Conservation (phyloP, 768 basidiomycete genomes). For the Glaciozyma antarctica region DNA sequence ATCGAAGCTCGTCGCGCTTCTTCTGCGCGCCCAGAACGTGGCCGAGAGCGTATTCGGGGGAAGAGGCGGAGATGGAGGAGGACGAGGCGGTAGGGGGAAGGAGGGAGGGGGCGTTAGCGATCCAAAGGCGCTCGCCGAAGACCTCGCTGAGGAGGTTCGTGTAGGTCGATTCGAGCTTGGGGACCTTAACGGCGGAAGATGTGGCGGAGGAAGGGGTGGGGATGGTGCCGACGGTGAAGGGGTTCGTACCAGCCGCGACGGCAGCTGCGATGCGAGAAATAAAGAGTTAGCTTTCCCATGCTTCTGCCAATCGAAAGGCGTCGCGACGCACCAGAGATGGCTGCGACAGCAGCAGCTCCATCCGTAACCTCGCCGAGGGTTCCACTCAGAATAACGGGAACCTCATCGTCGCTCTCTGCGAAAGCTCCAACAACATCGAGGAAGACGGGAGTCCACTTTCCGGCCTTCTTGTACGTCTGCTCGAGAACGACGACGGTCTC, state of each 20-base stretch:
- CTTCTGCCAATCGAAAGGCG: slow-evolving; percentile 12
- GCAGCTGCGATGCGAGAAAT: slow-evolving; percentile 4
- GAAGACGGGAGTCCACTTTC: slow-evolving; percentile 79
- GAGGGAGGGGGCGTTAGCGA: slow-evolving; percentile 69
- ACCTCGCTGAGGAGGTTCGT: slow-evolving; percentile 75
- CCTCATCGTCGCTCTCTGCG: slow-evolving; percentile 48
- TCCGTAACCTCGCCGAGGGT: slow-evolving; percentile 49
- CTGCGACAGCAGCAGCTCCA: slow-evolving; percentile 37
- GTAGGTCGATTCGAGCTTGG: slow-evolving; percentile 83
- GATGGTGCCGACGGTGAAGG: slow-evolving; percentile 43
- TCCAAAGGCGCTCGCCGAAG: slow-evolving; percentile 66
- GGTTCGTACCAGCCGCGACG: slow-evolving; percentile 34
- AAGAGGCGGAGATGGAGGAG: slow-evolving; percentile 51
- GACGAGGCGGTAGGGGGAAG: slow-evolving; percentile 40
- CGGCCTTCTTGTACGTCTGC: slow-evolving; percentile 63
- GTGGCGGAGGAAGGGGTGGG: slow-evolving; percentile 45
- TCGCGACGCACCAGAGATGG: slow-evolving; percentile 44
- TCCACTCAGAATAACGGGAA: slow-evolving; percentile 53
- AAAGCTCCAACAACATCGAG: slow-evolving; percentile 67
- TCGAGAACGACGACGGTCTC: slow-evolving; percentile 70
- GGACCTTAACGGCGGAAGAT: slow-evolving; percentile 50
- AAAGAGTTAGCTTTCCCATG: slow-evolving; percentile 16
- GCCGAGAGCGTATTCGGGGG: slow-evolving; percentile 90
- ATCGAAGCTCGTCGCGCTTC: slow-evolving; percentile 58
- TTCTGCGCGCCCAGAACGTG: slow-evolving; percentile 75